These are phyloP conservation scores for Coemansia sp. DNA, from an alignment of 192 early-diverging fungal genomes.

Conservation along the genomic window DNA sequence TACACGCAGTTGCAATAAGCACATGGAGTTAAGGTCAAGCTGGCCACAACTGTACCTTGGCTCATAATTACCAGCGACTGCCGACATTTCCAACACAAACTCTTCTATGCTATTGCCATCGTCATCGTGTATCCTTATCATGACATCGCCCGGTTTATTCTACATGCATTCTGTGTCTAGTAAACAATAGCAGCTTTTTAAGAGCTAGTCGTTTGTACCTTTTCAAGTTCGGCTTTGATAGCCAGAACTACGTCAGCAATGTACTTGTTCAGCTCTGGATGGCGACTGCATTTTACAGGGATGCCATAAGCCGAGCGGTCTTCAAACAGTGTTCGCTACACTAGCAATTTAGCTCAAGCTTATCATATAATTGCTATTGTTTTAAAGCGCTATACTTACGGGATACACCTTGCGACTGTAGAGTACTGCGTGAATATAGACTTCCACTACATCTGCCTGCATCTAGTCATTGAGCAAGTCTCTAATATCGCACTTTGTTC, in stretches of 20 bases:
- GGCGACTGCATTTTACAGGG: conserved; percentile 53
- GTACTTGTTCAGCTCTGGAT: conserved; percentile 55
- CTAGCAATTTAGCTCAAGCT: neutral
- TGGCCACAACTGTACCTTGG: neutral
- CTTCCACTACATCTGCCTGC: conserved; percentile 30
- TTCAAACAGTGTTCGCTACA: conserved; percentile 49
- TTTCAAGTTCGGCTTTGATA: conserved; percentile 34
- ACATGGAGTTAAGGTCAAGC: too few relatives aligned
- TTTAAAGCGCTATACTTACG: conserved; percentile 17
- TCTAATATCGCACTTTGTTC: too few relatives aligned
- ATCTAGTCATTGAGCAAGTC: neutral
- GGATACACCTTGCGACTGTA: conserved; percentile 37
- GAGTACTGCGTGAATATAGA: conserved; percentile 34
- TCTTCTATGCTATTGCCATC: conserved; percentile 23
- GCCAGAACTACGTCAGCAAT: conserved; percentile 42
- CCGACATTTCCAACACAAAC: conserved; percentile 38
- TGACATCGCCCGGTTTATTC: conserved; percentile 23
- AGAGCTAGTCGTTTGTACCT: conserved; percentile 23
- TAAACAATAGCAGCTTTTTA: neutral
- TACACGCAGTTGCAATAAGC: neutral
- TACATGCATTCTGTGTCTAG: conserved; percentile 2
- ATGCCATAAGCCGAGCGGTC: conserved; percentile 48
- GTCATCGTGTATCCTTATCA: conserved; percentile 31
- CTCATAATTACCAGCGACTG: conserved; percentile 20
- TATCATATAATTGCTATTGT: neutral